Percentiles rank a stretch among this genome's conserved stretches.
phyloP scores from a whole-genome alignment of 2,329 filamentous ascomycete genomes.

The Cadophora gregata region DNA sequence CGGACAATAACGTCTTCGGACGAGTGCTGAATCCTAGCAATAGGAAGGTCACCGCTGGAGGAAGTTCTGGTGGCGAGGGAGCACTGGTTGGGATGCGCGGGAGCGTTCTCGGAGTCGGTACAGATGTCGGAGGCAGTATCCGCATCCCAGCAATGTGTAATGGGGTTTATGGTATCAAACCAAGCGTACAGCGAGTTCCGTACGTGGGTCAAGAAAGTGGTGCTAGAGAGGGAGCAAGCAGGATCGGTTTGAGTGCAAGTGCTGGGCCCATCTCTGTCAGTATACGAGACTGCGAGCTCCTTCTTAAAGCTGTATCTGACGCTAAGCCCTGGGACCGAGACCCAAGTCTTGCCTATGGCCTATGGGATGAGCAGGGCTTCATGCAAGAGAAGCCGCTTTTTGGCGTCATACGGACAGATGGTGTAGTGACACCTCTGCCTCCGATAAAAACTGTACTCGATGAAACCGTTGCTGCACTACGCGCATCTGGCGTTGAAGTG shows the following conservation, averaged over 20 bases:
- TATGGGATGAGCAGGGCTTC: constrained; percentile 46
- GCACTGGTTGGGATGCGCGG: constrained; percentile 64
- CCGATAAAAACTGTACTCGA: constrained; percentile 54
- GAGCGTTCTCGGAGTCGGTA: constrained; percentile 62
- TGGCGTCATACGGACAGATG: constrained; percentile 57
- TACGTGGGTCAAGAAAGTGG: constrained; percentile 52
- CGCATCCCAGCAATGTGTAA: constrained; percentile 54
- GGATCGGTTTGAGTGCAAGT: constrained; percentile 53
- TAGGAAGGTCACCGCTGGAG: constrained; percentile 62
- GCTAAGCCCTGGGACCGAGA: constrained; percentile 56
- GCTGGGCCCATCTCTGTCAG: constrained; percentile 55
- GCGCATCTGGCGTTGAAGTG: constrained; percentile 57
- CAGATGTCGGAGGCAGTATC: constrained; percentile 61
- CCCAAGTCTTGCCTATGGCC: constrained; percentile 50
- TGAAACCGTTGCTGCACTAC: constrained; percentile 49
- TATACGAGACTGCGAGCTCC: constrained; percentile 55
- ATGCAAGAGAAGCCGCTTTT: constrained; percentile 45
- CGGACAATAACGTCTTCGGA: constrained; percentile 66
- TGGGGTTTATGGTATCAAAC: constrained; percentile 58
- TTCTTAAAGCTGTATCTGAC: constrained; percentile 56
- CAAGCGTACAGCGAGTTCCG: constrained; percentile 48
- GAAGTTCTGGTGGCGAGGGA: constrained; percentile 68
- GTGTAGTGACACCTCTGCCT: constrained; percentile 56
- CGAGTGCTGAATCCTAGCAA: constrained; percentile 68
- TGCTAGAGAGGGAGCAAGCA: constrained; percentile 58